phyloP scores from a whole-genome alignment of 2,329 filamentous ascomycete species.

The Ceratocystis alfenasii region DNA sequence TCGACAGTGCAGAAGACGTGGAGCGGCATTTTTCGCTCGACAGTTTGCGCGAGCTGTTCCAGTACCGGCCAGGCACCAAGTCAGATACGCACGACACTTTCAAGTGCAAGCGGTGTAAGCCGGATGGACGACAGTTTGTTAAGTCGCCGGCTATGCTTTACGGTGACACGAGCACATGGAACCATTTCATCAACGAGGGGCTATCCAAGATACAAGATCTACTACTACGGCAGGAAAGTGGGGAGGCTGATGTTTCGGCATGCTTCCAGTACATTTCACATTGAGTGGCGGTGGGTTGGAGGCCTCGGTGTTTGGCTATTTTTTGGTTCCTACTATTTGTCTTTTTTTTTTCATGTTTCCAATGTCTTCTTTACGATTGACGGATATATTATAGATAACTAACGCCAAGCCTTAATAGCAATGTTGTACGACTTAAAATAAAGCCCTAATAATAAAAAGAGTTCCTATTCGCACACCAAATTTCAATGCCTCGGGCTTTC shows the following conservation, averaged over 20 bases:
- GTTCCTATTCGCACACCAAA: too few relatives aligned
- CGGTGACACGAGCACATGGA: conserved; percentile 98
- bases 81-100: conserved; percentile 98
- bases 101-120: conserved; percentile 90
- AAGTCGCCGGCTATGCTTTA: conserved; percentile 94
- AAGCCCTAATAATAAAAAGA: too few relatives aligned
- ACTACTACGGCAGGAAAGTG: conserved; percentile 72
- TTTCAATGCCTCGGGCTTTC: too few relatives aligned
- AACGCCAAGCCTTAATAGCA: too few relatives aligned
- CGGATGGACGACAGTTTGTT: conserved; percentile 73
- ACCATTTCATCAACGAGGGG: conserved; percentile 73
- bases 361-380: background rate
- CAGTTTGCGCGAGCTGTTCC: conserved; percentile 82
- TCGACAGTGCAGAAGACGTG: conserved; percentile 92
- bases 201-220: conserved; percentile 82
- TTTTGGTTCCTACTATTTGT: background rate
- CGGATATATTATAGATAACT: too few relatives aligned
- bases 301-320: background rate
- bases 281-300: conserved; percentile 26
- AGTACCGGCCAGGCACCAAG: conserved; percentile 71
- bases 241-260: conserved; percentile 70
- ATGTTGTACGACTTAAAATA: too few relatives aligned
- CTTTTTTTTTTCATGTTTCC: background rate
- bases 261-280: conserved; percentile 99
- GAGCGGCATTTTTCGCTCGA: conserved; percentile 93